Conservation (phyloP, 179 eudicot species). For the Heliamphora pulchella region DNA sequence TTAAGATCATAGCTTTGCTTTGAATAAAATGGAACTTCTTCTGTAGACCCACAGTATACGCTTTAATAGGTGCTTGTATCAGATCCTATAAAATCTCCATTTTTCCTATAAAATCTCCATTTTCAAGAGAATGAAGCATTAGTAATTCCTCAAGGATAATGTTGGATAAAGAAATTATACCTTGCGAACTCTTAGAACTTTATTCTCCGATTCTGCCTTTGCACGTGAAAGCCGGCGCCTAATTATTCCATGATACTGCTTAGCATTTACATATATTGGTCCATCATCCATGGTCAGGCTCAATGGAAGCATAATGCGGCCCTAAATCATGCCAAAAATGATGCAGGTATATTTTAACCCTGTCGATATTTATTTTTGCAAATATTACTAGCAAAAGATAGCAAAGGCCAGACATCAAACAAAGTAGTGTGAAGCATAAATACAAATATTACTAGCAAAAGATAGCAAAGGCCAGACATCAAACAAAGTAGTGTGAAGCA, state of each 20-base stretch:
- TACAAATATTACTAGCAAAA: background rate
- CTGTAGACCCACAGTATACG: no score
- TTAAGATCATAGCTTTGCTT: background rate
- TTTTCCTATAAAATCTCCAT: background rate
- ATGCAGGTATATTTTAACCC: background rate
- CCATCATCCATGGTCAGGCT: conserved; percentile 36
- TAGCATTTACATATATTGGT: conserved; percentile 41
- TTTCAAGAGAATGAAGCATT: background rate
- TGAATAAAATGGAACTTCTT: background rate
- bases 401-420: background rate
- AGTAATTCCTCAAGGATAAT: background rate
- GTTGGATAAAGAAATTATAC: conserved; percentile 14
- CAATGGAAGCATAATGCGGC: conserved; percentile 45
- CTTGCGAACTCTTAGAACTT: conserved; percentile 33
- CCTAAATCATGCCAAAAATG: conserved; percentile 23
- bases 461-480: background rate
- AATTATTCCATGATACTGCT: conserved; percentile 47
- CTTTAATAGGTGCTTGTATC: background rate
- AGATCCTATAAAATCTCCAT: conserved; percentile 1
- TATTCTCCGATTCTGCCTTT: conserved; percentile 31
- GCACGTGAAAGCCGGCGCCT: conserved; percentile 49
- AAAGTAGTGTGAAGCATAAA: conserved; percentile 5
- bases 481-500: background rate
- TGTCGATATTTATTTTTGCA: background rate
- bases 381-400: background rate